Evolutionary conservation across 306 rosid species (phyloP), one percentile per base, ranked within the genome.

Genomic region (Rubus parviflorus): DNA sequence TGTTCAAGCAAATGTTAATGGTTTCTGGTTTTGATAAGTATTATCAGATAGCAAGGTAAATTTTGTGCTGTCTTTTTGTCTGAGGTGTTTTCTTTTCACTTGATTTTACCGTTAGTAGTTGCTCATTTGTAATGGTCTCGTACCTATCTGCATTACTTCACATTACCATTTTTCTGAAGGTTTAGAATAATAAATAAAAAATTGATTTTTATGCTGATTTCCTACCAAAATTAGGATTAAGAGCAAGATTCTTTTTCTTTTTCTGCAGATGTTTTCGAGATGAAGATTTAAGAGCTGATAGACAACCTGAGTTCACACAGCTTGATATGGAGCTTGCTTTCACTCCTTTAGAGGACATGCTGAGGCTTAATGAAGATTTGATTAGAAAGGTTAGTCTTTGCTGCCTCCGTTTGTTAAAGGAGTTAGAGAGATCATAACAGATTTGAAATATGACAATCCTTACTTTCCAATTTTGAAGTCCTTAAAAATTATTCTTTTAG

Each of bases 261-360:
- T 76, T 75, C 52, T 80, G 72, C 77, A 92, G 98, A 79, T 95
- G 97, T 84, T 95, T 95, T 68, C 91, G 97, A n/a, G 97, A 95
- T 86, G 98, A 95, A 89, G 97, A 95, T 85, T 84, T 92, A 68
- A 85, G 98, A 85, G 97, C 98, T 65, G 98, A 95, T 70, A 88
- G 98, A 80, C 97, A 95, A 74, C 98, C 98, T 30, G 98, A 95
- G 80, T 95, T 95, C 85, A 95, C 97, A 16, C 98, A 92, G 85
- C 92, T 95, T 58, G 99, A 95, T 90, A 90, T 95, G 92, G 99
- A 95, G 80, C 82, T 95, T 83, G 93, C 97, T 74, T 95, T 95
- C 81, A 90, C 96, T 71, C 94, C 99, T 74, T 86, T 89, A 67
- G 99, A 92, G 83, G 92, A 90, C 83, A 90, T 95, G 96, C 78